Evolutionary conservation across 2,329 filamentous ascomycete genomes (phyloP).

Genomic region (Aspergillus carbonarius): DNA sequence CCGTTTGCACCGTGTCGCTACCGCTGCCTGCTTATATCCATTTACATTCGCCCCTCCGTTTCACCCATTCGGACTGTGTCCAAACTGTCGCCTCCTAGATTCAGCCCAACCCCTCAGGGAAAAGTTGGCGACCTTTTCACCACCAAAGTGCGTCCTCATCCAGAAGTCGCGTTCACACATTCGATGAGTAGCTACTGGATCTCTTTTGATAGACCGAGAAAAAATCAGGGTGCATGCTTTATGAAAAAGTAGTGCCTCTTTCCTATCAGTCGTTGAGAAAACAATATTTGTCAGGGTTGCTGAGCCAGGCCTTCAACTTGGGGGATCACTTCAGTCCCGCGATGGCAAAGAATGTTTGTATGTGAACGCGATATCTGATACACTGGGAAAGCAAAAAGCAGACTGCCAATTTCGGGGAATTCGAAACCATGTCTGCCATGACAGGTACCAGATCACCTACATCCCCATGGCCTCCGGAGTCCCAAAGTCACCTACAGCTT

Average conservation of each 20-base stretch:
- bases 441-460: conserved; percentile 35
- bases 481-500: conserved; percentile 19
- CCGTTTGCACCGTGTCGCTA: neutral
- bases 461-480: conserved; percentile 33
- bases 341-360: conserved; percentile 19
- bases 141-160: neutral
- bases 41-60: neutral
- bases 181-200: neutral
- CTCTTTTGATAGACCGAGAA: neutral
- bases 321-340: neutral
- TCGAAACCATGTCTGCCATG: conserved; percentile 29
- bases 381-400: conserved; percentile 9
- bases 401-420: conserved; percentile 2
- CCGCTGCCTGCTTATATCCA: neutral
- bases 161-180: neutral
- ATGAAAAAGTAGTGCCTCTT: neutral
- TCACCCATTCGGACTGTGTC: neutral
- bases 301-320: neutral
- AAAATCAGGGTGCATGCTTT: neutral
- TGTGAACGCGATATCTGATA: conserved; percentile 9
- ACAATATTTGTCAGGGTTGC: neutral
- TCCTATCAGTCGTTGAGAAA: neutral
- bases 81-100: too few relatives aligned
- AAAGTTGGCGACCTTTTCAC: neutral
- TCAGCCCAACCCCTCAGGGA: neutral